Evolutionary conservation across 352 stramenopile species (phyloP).

Genomic region (Pythium folliculosum): DNA sequence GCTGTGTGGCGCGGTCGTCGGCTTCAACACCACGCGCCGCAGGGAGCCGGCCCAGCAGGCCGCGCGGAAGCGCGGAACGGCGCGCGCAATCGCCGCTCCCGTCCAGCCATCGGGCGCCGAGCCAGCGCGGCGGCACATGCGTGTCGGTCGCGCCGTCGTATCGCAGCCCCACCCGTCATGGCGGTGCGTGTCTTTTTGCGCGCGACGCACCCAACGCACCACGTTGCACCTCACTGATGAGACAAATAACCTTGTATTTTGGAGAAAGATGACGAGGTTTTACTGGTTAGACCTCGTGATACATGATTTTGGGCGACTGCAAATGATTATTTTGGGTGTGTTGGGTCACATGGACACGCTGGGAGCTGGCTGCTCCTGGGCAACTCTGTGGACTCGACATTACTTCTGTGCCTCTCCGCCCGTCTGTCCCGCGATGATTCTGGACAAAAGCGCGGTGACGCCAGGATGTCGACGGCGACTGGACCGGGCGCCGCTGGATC

Average conservation of each 20-base stretch:
- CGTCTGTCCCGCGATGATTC: neutral
- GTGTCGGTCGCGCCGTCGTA: conserved; percentile 25
- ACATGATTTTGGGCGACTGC: neutral
- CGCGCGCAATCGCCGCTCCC: conserved; percentile 5
- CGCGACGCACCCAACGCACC: neutral
- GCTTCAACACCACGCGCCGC: conserved; percentile 9
- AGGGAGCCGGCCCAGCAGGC: conserved; percentile 6
- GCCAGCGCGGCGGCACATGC: neutral
- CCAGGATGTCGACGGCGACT: neutral
- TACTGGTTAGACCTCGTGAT: neutral
- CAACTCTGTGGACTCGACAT: neutral
- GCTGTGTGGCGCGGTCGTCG: neutral
- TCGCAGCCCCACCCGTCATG: neutral
- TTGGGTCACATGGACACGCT: conserved; percentile 4
- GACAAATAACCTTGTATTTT: conserved; percentile 8
- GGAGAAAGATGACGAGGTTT: neutral
- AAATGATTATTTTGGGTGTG: neutral
- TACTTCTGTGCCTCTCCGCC: neutral
- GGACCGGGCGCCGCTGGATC: neutral
- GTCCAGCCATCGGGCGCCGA: conserved; percentile 18
- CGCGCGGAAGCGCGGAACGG: neutral
- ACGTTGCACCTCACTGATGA: conserved; percentile 7
- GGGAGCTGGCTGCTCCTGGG: too few relatives aligned
- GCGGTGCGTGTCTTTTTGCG: conserved; percentile 27
- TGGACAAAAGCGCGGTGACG: neutral